Evolutionary conservation across 2,329 filamentous ascomycete species (phyloP).

Genomic region (Gaeumannomyces tritici): DNA sequence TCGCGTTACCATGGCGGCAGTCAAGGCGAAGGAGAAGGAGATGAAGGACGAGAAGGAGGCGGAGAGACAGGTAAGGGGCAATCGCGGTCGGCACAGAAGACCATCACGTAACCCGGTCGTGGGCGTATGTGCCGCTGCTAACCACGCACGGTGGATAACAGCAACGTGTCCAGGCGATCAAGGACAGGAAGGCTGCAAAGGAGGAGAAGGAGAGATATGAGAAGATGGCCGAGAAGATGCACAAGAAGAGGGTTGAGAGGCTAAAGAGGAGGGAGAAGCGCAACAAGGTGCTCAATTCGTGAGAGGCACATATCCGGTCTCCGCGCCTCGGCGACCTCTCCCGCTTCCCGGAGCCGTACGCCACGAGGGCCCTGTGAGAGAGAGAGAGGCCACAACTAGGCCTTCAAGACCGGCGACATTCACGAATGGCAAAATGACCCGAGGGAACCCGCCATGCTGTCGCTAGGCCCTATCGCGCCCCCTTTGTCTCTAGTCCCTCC

Average conservation of each 20-base stretch:
- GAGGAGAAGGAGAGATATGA: constrained; percentile 89
- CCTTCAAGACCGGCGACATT: background rate
- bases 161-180: constrained; percentile 70
- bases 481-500: background rate
- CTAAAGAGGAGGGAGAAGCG: constrained; percentile 94
- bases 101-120: background rate
- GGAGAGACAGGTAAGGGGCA: constrained; percentile 60
- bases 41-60: constrained; percentile 93
- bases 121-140: background rate
- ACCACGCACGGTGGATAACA: constrained; percentile 22
- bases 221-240: constrained; percentile 96
- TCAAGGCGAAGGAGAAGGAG: constrained; percentile 89
- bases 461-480: background rate
- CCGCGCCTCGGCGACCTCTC: background rate
- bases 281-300: constrained; percentile 71
- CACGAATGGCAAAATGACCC: background rate
- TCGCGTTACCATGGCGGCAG: constrained; percentile 59
- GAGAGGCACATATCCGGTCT: constrained; percentile 16
- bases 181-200: constrained; percentile 78
- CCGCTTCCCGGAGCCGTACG: background rate
- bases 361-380: no score
- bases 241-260: constrained; percentile 86
- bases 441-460: background rate
- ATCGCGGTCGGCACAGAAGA: background rate
- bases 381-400: background rate